Base-by-base conservation (phyloP, 129 eudicot species). In the Centrapalus pauciflorus region DNA sequence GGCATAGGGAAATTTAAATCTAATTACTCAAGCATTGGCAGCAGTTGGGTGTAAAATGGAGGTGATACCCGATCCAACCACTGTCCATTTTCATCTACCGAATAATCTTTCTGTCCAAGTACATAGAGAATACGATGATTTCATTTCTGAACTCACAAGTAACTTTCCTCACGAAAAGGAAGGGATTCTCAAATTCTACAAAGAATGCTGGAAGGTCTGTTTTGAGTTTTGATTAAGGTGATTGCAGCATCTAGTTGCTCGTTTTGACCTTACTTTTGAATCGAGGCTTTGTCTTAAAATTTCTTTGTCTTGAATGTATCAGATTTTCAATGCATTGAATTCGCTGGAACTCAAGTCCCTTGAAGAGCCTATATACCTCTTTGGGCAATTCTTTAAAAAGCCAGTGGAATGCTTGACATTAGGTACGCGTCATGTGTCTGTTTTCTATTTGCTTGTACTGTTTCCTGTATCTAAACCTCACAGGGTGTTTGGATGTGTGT, bases 121-220 rank as follows among this genome's bases (percentile, higher is more conserved):
- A 33, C 99, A 94, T 67, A 76, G 95, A 84, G 95, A 84, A 77
- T 94, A 89, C 38, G 78, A 56, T 41, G 90, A 89, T 28, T 94
- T 94, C 70, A 61, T 89, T 72, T 54, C 86, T 4, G 96, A 94
- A 58, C 88, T 94, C 19, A 83, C 85, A 50, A 78, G 86, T 67
- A 94, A 75, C 79, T 94, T 94, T 70, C 99, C 99, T 2, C 93
- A 94, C 45, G 99, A 94, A 68, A 89, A 79, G 75, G 90, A 89
- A 78, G 96, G 99, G 51, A 94, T 94, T 72, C 85, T 82, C 76
- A 82, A 84, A 76, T 94, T 94, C 76, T 94, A 94, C 61, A 65
- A 90, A 7, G 84, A 26, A 76, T 94, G 99, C 77, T 94, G 99
- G 99, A 86, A 94, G 99, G 99, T 89, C 76, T 66, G 98, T 92